These are phyloP conservation scores for Wickerhamomyces canadensis DNA, from an alignment of 805 yeast species.

Conservation along the genomic window DNA sequence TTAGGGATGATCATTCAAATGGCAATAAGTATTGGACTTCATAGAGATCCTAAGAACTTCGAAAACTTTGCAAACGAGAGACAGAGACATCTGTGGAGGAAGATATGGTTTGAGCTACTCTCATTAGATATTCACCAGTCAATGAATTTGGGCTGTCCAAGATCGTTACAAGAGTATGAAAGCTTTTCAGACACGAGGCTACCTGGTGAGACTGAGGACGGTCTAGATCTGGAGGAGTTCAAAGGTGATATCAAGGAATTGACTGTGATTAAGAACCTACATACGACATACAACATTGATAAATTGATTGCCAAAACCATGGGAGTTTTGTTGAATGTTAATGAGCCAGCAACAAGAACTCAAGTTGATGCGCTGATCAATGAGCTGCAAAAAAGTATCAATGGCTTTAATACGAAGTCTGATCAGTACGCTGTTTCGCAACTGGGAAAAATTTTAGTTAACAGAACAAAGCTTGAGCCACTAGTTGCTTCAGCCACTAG, in stretches of 20 bases:
- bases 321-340: slow-evolving; percentile 30
- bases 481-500: slow-evolving; percentile 28
- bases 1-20: slow-evolving; percentile 55
- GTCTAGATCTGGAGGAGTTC: slow-evolving; percentile 15
- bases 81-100: slow-evolving; percentile 47
- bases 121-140: slow-evolving; percentile 38
- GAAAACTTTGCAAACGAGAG: slow-evolving; percentile 35
- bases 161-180: slow-evolving; percentile 30
- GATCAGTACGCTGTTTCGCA: slow-evolving; percentile 34
- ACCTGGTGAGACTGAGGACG: slow-evolving; percentile 29
- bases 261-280: slow-evolving; percentile 41
- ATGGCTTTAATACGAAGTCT: slow-evolving; percentile 22
- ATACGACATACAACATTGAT: slow-evolving; percentile 42
- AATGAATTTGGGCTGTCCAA: slow-evolving; percentile 35
- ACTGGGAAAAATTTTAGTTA: slow-evolving; percentile 20
- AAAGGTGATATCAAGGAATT: slow-evolving; percentile 35
- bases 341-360: slow-evolving; percentile 36
- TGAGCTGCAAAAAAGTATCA: slow-evolving; percentile 28
- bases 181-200: slow-evolving; percentile 38
- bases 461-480: slow-evolving; percentile 19
- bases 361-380: slow-evolving; percentile 33
- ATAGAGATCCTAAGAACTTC: slow-evolving; percentile 59
- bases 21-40: slow-evolving; percentile 62
- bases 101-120: slow-evolving; percentile 48
- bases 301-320: slow-evolving; percentile 35